A percentile compares a stretch with the other conserved stretches of the same genome.
Evolutionary conservation across 345 rosid species (phyloP).

Genomic region (Rhodomyrtus tomentosa): DNA sequence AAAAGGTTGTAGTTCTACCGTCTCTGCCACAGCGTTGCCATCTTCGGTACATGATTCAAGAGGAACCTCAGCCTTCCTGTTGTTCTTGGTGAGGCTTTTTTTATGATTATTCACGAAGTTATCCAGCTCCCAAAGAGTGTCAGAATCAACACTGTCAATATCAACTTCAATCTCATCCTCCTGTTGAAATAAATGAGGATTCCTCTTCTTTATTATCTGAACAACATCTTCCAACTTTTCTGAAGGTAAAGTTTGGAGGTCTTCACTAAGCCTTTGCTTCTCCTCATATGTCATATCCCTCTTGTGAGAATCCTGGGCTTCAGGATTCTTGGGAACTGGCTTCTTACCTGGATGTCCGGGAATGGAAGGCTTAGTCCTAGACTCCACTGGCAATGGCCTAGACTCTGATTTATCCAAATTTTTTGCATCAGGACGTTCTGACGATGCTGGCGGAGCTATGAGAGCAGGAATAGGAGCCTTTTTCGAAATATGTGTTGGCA

Average conservation of each 20-base stretch:
- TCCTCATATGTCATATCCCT: constrained; percentile 74
- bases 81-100: constrained; percentile 29
- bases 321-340: constrained; percentile 29
- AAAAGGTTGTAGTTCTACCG: constrained; percentile 19
- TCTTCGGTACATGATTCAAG: not conserved
- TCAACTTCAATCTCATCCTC: constrained; percentile 94
- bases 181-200: constrained; percentile 50
- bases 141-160: constrained; percentile 65
- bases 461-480: constrained; percentile 11
- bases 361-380: constrained; percentile 6
- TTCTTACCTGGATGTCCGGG: constrained; percentile 11
- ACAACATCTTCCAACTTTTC: constrained; percentile 65
- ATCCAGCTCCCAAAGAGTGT: constrained; percentile 89
- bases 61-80: constrained; percentile 24
- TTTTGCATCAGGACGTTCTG: constrained; percentile 8
- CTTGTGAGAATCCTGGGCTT: constrained; percentile 21
- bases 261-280: constrained; percentile 64
- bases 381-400: constrained; percentile 19
- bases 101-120: constrained; percentile 38
- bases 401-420: constrained; percentile 37
- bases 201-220: constrained; percentile 76
- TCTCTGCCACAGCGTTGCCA: constrained; percentile 20
- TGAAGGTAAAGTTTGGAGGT: constrained; percentile 66
- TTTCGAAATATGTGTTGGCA: constrained; percentile 15
- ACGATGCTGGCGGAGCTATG: constrained; percentile 4